A percentile compares a stretch with the other conserved stretches of the same genome.
Conservation (phyloP, 2,329 filamentous ascomycete species). For the Epicoccum sorghinum region DNA sequence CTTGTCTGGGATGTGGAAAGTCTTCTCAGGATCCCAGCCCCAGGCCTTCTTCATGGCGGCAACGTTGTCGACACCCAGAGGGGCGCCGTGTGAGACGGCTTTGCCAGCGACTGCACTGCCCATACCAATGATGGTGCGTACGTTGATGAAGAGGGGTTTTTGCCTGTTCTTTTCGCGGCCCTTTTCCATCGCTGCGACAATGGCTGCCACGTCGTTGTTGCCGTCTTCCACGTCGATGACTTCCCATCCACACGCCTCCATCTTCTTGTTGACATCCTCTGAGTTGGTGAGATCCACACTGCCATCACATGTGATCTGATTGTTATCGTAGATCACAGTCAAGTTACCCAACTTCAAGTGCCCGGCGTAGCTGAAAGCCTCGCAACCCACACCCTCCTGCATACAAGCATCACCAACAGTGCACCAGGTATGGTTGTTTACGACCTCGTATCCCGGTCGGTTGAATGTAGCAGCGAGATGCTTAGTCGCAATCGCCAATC, state of each 20-base stretch:
- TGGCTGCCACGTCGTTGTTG: constrained; percentile 55
- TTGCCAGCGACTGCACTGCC: constrained; percentile 53
- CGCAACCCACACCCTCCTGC: constrained; percentile 62
- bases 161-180: constrained; percentile 52
- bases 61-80: constrained; percentile 61
- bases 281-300: constrained; percentile 59
- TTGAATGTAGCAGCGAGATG: constrained; percentile 62
- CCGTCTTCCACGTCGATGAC: constrained; percentile 61
- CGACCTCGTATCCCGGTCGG: constrained; percentile 52
- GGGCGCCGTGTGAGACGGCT: constrained; percentile 63
- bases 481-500: constrained; percentile 63
- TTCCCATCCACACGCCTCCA: constrained; percentile 62
- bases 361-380: constrained; percentile 62
- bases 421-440: constrained; percentile 61
- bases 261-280: constrained; percentile 63
- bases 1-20: constrained; percentile 52
- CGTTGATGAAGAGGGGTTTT: constrained; percentile 63
- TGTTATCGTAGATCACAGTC: constrained; percentile 64
- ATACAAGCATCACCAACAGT: constrained; percentile 63
- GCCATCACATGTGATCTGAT: constrained; percentile 64
- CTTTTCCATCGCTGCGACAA: constrained; percentile 54
- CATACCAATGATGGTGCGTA: constrained; percentile 60
- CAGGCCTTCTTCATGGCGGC: constrained; percentile 56
- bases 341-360: constrained; percentile 62
- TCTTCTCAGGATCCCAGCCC: constrained; percentile 56